These are phyloP conservation scores for Anacardium occidentale DNA, from an alignment of 345 rosid genomes.

Conservation along the genomic window DNA sequence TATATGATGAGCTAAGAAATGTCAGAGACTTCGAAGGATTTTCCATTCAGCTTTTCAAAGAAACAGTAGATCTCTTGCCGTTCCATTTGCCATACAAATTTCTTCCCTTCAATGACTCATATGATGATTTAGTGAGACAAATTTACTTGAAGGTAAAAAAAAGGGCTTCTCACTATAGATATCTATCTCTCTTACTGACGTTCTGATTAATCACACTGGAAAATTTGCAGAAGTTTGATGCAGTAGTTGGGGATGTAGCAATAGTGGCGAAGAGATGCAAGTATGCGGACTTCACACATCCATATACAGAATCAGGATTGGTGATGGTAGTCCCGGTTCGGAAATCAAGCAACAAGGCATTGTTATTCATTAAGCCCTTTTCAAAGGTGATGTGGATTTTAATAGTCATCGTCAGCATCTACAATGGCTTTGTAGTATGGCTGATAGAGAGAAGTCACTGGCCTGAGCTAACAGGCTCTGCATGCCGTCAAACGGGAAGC, in stretches of 20 bases:
- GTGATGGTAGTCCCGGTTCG: slow-evolving; percentile 22
- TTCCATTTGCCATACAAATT: slow-evolving; percentile 20
- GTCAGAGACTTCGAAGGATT: slow-evolving; percentile 11
- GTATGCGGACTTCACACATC: slow-evolving; percentile 30
- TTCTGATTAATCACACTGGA: neutral
- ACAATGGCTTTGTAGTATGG: slow-evolving; percentile 34
- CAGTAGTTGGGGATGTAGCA: slow-evolving; percentile 14
- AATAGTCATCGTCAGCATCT: slow-evolving; percentile 11
- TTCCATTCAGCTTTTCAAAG: slow-evolving; percentile 26
- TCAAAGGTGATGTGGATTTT: slow-evolving; percentile 26
- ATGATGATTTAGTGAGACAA: slow-evolving; percentile 21
- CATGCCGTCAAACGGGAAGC: slow-evolving; percentile 15
- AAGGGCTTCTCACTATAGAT: neutral
- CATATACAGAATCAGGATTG: slow-evolving; percentile 29
- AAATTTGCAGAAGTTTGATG: slow-evolving; percentile 6
- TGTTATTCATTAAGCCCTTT: slow-evolving; percentile 27
- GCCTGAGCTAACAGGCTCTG: slow-evolving; percentile 17
- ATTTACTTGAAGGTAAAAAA: slow-evolving; percentile 19
- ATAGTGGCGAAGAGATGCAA: slow-evolving; percentile 17
- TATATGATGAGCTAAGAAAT: neutral
- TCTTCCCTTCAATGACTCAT: slow-evolving; percentile 15
- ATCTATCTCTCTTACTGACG: no score
- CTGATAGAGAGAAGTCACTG: slow-evolving; percentile 21
- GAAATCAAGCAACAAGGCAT: slow-evolving; percentile 14
- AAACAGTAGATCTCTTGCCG: slow-evolving; percentile 1